Conservation (phyloP, 805 yeast genomes). For the Danielia oregonensis region DNA sequence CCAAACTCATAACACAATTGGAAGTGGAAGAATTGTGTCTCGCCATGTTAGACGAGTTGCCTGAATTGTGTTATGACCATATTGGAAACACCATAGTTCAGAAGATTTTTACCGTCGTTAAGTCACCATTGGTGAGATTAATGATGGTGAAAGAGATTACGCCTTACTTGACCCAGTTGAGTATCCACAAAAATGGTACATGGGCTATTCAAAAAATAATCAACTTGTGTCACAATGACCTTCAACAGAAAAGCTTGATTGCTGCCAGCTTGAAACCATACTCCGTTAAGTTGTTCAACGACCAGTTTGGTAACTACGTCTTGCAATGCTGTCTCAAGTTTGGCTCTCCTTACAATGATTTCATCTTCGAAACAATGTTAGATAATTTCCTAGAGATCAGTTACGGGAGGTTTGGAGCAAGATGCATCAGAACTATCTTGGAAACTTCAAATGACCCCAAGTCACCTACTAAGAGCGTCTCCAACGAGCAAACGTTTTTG, state of each 20-base stretch:
- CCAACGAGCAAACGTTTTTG: conserved; percentile 63
- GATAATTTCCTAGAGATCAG: conserved; percentile 77
- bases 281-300: conserved; percentile 81
- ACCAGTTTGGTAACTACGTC: conserved; percentile 95
- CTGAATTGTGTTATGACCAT: conserved; percentile 88
- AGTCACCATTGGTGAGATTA: conserved; percentile 65
- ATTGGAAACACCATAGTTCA: conserved; percentile 95
- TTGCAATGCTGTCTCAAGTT: conserved; percentile 91
- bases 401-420: conserved; percentile 88
- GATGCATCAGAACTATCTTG: conserved; percentile 90
- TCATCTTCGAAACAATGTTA: conserved; percentile 79
- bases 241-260: conserved; percentile 53
- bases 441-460: conserved; percentile 63
- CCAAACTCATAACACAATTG: conserved; percentile 46
- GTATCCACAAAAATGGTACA: conserved; percentile 96
- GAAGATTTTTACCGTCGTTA: conserved; percentile 70
- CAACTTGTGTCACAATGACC: conserved; percentile 51
- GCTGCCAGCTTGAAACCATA: conserved; percentile 72
- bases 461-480: conserved; percentile 15
- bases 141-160: conserved; percentile 75
- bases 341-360: conserved; percentile 84
- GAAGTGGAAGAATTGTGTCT: conserved; percentile 81
- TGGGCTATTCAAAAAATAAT: conserved; percentile 99
- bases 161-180: conserved; percentile 83
- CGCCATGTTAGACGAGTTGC: conserved; percentile 83